phyloP scores from a whole-genome alignment of 2,329 filamentous ascomycete genomes.

The Fusarium xyrophilum region DNA sequence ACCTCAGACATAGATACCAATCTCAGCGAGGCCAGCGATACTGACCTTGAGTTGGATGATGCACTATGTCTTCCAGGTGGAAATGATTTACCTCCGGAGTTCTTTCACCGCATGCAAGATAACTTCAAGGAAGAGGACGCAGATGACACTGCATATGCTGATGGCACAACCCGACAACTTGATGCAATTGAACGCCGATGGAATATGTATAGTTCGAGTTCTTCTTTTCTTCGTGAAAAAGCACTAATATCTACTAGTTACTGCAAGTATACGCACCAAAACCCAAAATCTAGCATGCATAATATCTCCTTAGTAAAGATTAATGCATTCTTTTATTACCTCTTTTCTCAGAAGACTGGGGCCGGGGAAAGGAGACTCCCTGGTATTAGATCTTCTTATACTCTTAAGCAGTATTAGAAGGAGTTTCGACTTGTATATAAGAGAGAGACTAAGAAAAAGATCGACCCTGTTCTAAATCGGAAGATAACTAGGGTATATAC shows the following conservation, averaged over 20 bases:
- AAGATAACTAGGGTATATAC: neutral
- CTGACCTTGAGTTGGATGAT: neutral
- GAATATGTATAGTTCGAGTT: neutral
- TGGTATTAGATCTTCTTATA: neutral
- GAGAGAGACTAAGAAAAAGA: neutral
- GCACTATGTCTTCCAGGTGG: neutral
- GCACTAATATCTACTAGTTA: neutral
- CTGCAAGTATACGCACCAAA: neutral
- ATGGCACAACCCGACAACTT: neutral
- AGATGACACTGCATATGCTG: neutral
- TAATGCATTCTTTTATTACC: neutral
- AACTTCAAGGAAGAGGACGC: neutral
- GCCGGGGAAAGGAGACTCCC: neutral
- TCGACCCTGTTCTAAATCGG: neutral
- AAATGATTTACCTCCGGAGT: neutral
- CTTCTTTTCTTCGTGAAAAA: no score
- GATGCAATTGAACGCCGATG: neutral
- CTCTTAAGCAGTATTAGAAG: neutral
- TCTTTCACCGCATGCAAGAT: neutral
- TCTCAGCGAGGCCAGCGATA: neutral
- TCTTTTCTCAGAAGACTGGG: neutral
- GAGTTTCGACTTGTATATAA: neutral
- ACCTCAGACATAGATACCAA: neutral
- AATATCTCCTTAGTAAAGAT: neutral
- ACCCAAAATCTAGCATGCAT: neutral